A percentile compares a stretch with the other conserved stretches of the same genome.
phyloP scores from a whole-genome alignment of 768 basidiomycete genomes.

The Calocybe gangraenosa region DNA sequence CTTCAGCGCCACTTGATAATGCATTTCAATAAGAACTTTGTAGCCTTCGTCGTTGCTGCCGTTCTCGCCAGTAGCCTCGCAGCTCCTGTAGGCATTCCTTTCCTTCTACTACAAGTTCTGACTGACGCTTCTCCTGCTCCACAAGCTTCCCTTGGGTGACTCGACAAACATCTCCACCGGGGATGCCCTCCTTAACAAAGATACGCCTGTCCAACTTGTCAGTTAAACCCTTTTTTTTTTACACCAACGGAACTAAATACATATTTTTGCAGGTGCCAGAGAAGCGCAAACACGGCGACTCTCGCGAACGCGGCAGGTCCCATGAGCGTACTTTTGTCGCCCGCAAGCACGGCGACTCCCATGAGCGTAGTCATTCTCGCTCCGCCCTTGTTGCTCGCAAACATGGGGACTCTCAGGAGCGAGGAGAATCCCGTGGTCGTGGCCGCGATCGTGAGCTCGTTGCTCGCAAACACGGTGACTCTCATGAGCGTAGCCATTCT shows the following conservation, averaged over 20 bases:
- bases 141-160: not conserved
- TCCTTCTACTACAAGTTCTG: not conserved
- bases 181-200: not conserved
- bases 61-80: constrained; percentile 25
- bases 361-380: constrained; percentile 7
- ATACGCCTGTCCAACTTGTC: not conserved
- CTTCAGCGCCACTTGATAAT: constrained; percentile 14
- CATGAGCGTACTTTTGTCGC: not conserved
- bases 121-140: not conserved
- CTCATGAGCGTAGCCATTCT: not conserved
- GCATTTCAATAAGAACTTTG: constrained; percentile 33
- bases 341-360: constrained; percentile 7
- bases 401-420: constrained; percentile 1
- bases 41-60: constrained; percentile 28
- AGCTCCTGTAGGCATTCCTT: constrained; percentile 21
- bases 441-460: not conserved
- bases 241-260: too few species aligned
- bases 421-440: not conserved
- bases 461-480: constrained; percentile 4
- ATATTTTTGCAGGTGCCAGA: too few species aligned
- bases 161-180: not conserved
- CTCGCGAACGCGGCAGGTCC: not conserved
- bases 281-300: too few species aligned
- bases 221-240: not conserved
- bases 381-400: constrained; percentile 6